A percentile compares a stretch with the other conserved stretches of the same genome.
These are phyloP conservation scores for Fusarium devonianum DNA, from an alignment of 2,329 filamentous ascomycete species.

Conservation along the genomic window DNA sequence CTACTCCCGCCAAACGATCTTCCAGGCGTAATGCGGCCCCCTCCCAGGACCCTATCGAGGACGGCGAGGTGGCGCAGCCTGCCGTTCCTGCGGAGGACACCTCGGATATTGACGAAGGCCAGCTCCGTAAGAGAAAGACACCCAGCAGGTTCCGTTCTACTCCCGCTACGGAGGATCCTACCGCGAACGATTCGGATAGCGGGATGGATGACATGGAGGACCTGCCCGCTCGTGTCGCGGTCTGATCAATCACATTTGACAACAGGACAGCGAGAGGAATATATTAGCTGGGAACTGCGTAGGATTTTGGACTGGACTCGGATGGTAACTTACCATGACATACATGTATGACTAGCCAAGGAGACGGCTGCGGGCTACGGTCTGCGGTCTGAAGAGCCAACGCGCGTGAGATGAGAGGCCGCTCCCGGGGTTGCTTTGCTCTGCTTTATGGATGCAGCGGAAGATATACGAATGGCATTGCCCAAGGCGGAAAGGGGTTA, in stretches of 20 bases:
- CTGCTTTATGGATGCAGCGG: background rate
- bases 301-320: constrained; percentile 3
- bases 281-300: no score
- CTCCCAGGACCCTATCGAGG: constrained; percentile 45
- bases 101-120: constrained; percentile 40
- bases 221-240: constrained; percentile 45
- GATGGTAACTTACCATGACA: constrained; percentile 3
- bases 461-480: constrained; percentile 1
- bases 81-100: constrained; percentile 27
- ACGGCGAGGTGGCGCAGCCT: constrained; percentile 29
- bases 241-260: constrained; percentile 6
- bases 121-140: constrained; percentile 40
- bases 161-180: constrained; percentile 14
- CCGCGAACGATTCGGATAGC: constrained; percentile 42
- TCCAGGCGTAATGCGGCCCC: constrained; percentile 36
- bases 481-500: constrained; percentile 5
- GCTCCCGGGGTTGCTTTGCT: constrained; percentile 8
- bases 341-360: constrained; percentile 15
- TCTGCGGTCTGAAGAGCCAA: no score
- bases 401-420: constrained; percentile 23
- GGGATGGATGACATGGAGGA: constrained; percentile 56
- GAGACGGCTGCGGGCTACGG: constrained; percentile 16
- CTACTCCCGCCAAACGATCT: constrained; percentile 32
- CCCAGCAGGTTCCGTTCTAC: constrained; percentile 42
- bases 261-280: no score